A percentile compares a stretch with the other conserved stretches of the same genome.
Evolutionary conservation across 441 rosid species (phyloP).

Genomic region (Flueggea neowawraea): DNA sequence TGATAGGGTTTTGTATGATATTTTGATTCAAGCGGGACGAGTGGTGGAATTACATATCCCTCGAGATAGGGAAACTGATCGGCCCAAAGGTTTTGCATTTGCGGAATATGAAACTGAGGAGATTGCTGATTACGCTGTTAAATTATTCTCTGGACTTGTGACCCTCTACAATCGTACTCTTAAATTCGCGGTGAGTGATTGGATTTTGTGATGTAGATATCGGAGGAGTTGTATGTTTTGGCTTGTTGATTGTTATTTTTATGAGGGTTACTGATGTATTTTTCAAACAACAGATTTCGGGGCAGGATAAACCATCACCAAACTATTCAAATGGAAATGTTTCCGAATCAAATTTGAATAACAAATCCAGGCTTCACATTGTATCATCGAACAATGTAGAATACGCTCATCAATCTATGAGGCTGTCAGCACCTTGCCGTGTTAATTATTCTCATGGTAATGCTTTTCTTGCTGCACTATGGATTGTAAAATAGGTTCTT

Average conservation of each 20-base stretch:
- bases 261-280: constrained; percentile 1
- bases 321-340: constrained; percentile 16
- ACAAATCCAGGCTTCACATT: constrained; percentile 33
- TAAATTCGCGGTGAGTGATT: constrained; percentile 42
- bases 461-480: background rate
- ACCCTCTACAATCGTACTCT: constrained; percentile 72
- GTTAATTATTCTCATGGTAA: constrained; percentile 45
- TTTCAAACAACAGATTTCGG: constrained; percentile 54
- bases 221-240: background rate
- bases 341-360: constrained; percentile 26
- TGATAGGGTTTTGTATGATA: constrained; percentile 83
- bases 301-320: constrained; percentile 60
- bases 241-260: too few species aligned
- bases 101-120: constrained; percentile 84
- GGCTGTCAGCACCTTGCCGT: constrained; percentile 30
- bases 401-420: constrained; percentile 29
- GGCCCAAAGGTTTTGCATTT: constrained; percentile 85
- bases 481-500: background rate
- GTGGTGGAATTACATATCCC: constrained; percentile 78
- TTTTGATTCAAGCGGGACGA: constrained; percentile 81
- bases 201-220: background rate
- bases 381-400: constrained; percentile 27
- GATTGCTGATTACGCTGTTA: constrained; percentile 84
- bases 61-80: constrained; percentile 78
- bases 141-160: constrained; percentile 88